Evolutionary conservation across 768 basidiomycete species (phyloP), one percentile per base, ranked within the genome.

Genomic region (Aureoboletus auriporus): DNA sequence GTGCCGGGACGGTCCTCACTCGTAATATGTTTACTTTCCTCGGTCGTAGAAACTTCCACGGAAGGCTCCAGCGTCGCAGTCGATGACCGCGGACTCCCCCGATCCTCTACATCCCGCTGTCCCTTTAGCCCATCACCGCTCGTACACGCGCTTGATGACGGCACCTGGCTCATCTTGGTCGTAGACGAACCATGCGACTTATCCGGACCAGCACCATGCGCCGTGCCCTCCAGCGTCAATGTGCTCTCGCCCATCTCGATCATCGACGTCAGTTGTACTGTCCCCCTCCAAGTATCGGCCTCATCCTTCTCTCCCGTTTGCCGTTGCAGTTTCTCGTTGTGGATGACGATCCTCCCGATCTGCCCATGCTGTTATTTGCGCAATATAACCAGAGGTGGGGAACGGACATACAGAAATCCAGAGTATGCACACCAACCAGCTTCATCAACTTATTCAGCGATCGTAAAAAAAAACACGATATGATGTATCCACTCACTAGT

Each of bases 321-420:
- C 17, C 13, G 16, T 7, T 39, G 29, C 4, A 51, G 10, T 38
- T 43, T 45, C 12, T 50, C 50, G 39, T 52, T 44, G 13, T 57
- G 51, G 8, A 59, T 13, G 13, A 51, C 42, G 11, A 60, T 42
- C n/a, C 58, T 57, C n/a, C 59, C 59, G 8, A 51, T 39, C 55
- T 57, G 17, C 30, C 5, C 1, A 13, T 20, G 20, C 13, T 20
- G 26, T 9, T 4, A 6, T 28, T 16, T 5, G 6, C 8, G 9
- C 10, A 5, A 17, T 14, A 27, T 12, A 4, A 26, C 14, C n/a
- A 13, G 16, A 42, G 8, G 8, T 7, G n/a, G 12, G 12, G 39
- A 30, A n/a, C 2, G 9, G 5, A 59, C 59, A 40, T 29, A 61
- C 58, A 13, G 51, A 49, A n/a, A 57, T 33, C 53, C 58, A 61